Conservation (phyloP, 1,284 basidiomycete genomes). For the Austroboletus novae-zelandiae region DNA sequence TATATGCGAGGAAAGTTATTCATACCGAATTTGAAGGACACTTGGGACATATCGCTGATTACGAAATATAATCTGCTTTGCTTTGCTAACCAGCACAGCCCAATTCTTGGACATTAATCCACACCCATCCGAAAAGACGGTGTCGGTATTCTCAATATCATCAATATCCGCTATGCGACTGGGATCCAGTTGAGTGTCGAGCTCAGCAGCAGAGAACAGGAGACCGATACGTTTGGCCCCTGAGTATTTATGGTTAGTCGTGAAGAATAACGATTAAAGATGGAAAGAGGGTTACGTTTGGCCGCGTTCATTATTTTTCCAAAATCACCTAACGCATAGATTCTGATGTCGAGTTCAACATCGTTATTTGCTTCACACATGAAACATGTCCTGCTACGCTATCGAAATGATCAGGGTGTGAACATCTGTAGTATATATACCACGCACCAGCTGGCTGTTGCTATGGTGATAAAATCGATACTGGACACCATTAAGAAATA, state of each 20-base stretch:
- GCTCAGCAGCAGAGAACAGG: constrained; percentile 59
- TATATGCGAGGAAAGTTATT: not conserved
- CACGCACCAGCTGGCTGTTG: constrained; percentile 60
- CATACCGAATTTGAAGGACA: constrained; percentile 61
- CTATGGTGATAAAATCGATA: constrained; percentile 69
- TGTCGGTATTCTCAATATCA: constrained; percentile 55
- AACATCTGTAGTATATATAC: not conserved
- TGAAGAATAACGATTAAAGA: not conserved
- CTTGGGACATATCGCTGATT: constrained; percentile 54
- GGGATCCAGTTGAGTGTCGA: constrained; percentile 55
- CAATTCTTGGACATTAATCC: constrained; percentile 56
- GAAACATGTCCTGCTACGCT: constrained; percentile 63
- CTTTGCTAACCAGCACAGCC: constrained; percentile 49
- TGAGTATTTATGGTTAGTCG: constrained; percentile 21
- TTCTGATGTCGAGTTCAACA: constrained; percentile 50
- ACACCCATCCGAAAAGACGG: constrained; percentile 65
- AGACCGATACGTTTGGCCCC: constrained; percentile 67
- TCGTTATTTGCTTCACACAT: constrained; percentile 52
- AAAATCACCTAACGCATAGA: constrained; percentile 58
- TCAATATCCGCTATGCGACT: constrained; percentile 50
- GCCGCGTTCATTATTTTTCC: constrained; percentile 58
- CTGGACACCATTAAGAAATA: constrained; percentile 56
- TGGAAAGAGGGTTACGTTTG: constrained; percentile 45
- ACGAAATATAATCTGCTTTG: constrained; percentile 53
- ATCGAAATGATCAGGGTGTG: not conserved